Evolutionary conservation across 2,329 filamentous ascomycete genomes (phyloP).

Genomic region (Diaporthe humulicola): DNA sequence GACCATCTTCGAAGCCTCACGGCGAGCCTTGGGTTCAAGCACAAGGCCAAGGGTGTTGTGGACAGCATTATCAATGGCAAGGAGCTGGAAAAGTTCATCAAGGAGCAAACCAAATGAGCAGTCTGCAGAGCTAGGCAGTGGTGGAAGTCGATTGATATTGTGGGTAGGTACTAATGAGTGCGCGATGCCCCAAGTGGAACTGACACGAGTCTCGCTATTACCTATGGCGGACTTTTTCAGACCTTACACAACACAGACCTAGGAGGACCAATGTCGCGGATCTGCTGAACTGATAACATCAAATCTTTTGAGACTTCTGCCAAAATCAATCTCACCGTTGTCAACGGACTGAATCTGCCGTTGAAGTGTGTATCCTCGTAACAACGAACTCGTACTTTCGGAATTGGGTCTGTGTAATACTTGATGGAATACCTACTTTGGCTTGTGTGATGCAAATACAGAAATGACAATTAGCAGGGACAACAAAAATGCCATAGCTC

Average conservation of each 20-base stretch:
- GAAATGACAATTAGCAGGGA: neutral
- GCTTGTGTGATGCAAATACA: neutral
- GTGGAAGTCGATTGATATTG: neutral
- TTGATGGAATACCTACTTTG: neutral
- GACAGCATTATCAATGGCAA: conserved; percentile 39
- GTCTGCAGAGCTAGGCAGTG: neutral
- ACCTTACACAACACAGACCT: neutral
- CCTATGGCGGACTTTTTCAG: no score
- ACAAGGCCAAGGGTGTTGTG: conserved; percentile 39
- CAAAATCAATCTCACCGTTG: no score
- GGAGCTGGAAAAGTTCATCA: conserved; percentile 38
- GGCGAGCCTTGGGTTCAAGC: conserved; percentile 38
- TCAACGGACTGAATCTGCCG: no score
- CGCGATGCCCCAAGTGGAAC: neutral
- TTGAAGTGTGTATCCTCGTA: no score
- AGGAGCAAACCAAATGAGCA: conserved; percentile 32
- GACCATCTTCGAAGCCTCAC: conserved; percentile 4
- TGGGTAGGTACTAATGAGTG: neutral
- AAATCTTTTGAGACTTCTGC: no score
- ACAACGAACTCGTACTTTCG: neutral
- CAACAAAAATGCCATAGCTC: neutral
- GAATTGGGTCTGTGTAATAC: neutral
- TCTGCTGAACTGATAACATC: neutral
- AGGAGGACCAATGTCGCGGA: neutral
- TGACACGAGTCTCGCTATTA: neutral